Evolutionary conservation across 1,139 yeast genomes (phyloP).

Genomic region (Cylindricascospora bacillispora): DNA sequence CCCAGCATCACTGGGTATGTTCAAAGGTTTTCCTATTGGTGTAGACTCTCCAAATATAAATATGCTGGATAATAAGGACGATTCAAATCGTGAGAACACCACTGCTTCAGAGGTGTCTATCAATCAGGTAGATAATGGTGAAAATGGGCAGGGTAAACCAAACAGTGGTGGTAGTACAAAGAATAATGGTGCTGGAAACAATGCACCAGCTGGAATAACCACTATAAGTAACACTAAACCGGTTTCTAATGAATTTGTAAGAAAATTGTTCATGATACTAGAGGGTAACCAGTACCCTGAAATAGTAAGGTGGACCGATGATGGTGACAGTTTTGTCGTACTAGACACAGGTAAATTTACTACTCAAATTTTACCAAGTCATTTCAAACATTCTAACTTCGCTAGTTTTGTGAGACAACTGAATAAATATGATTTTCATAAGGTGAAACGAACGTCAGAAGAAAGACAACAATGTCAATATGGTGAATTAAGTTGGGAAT

Average conservation of each 20-base stretch:
- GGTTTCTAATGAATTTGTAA: slow-evolving; percentile 4
- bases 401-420: slow-evolving; percentile 91
- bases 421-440: slow-evolving; percentile 98
- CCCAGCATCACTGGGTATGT: too few relatives aligned
- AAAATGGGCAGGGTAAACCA: too few relatives aligned
- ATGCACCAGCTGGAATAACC: too few relatives aligned
- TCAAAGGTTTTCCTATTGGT: too few relatives aligned
- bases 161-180: too few relatives aligned
- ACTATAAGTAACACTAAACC: too few relatives aligned
- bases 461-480: slow-evolving; percentile 40
- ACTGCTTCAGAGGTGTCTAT: too few relatives aligned
- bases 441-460: slow-evolving; percentile 42
- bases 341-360: slow-evolving; percentile 84
- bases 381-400: slow-evolving; percentile 89
- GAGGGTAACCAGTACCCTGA: slow-evolving; percentile 59
- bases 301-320: slow-evolving; percentile 70
- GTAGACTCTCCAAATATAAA: too few relatives aligned
- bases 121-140: too few relatives aligned
- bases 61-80: too few relatives aligned
- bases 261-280: slow-evolving; percentile 18
- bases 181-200: too few relatives aligned
- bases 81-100: too few relatives aligned
- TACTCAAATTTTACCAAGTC: slow-evolving; percentile 68
- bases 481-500: slow-evolving; percentile 83
- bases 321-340: slow-evolving; percentile 80